Percentiles rank a stretch among this genome's conserved stretches.
Conservation (phyloP, 768 basidiomycete species). For the Lactarius pseudohatsudake region DNA sequence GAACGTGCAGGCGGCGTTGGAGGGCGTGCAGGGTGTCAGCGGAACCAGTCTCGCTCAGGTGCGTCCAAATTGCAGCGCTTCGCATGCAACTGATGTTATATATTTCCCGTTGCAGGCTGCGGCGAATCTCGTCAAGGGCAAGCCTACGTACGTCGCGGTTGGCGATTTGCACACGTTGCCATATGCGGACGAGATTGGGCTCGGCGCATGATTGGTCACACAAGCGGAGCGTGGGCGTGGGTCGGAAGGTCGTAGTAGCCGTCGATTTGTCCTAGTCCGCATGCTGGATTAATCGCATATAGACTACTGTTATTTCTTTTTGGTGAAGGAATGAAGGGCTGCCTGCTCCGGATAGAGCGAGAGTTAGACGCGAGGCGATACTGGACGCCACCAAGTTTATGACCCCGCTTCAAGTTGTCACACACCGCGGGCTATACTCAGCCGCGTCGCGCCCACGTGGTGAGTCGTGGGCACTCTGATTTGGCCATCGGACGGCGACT, state of each 20-base stretch:
- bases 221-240: background rate
- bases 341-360: too few species aligned
- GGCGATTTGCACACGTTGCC: conserved; percentile 79
- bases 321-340: too few species aligned
- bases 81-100: background rate
- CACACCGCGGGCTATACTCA: too few species aligned
- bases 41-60: conserved; percentile 72
- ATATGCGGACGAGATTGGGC: conserved; percentile 79
- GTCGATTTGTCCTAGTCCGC: background rate
- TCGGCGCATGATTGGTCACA: conserved; percentile 34
- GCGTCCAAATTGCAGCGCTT: too few species aligned
- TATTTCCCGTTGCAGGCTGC: conserved; percentile 48
- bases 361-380: too few species aligned
- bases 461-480: too few species aligned
- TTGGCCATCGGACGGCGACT: too few species aligned
- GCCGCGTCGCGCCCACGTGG: too few species aligned
- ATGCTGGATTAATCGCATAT: background rate
- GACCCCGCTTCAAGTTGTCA: too few species aligned
- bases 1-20: conserved; percentile 61
- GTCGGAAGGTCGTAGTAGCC: too few species aligned
- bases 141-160: conserved; percentile 86
- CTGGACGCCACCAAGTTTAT: too few species aligned
- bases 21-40: conserved; percentile 69
- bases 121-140: conserved; percentile 62
- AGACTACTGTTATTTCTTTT: background rate